These are phyloP conservation scores for Allium fistulosum DNA, from an alignment of 106 monocot species.

Conservation along the genomic window DNA sequence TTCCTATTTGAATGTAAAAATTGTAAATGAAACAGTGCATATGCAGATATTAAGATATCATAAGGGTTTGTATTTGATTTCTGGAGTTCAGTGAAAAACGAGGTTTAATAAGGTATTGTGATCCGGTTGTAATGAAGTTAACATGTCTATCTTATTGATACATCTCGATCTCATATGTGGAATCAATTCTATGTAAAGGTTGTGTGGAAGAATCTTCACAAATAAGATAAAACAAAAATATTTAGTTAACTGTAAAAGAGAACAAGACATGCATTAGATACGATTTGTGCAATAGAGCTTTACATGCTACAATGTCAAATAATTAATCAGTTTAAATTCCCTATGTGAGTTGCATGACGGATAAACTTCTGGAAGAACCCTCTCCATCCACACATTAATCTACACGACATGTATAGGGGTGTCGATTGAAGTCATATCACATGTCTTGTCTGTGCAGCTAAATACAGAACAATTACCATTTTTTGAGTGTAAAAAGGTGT, in stretches of 20 bases:
- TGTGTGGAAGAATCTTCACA: neutral
- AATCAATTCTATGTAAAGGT: neutral
- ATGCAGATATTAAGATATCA: neutral
- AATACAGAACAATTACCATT: neutral
- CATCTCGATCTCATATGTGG: neutral
- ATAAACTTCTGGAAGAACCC: no score
- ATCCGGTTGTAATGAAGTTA: neutral
- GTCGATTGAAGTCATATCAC: no score
- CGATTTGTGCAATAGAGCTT: no score
- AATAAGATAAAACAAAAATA: no score
- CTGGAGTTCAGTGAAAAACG: neutral
- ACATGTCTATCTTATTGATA: neutral
- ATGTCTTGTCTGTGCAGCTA: no score
- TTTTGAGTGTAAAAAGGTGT: neutral
- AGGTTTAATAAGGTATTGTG: neutral
- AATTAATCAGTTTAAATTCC: no score
- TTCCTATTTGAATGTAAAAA: slow-evolving; percentile 28
- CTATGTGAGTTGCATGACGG: no score
- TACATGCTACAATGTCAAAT: no score
- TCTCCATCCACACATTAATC: no score
- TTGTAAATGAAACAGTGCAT: neutral
- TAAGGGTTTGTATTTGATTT: neutral
- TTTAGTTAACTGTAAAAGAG: no score
- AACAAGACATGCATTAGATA: no score
- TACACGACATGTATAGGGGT: no score